Evolutionary conservation across 768 basidiomycete species (phyloP).

Genomic region (Trametopsis cervina): DNA sequence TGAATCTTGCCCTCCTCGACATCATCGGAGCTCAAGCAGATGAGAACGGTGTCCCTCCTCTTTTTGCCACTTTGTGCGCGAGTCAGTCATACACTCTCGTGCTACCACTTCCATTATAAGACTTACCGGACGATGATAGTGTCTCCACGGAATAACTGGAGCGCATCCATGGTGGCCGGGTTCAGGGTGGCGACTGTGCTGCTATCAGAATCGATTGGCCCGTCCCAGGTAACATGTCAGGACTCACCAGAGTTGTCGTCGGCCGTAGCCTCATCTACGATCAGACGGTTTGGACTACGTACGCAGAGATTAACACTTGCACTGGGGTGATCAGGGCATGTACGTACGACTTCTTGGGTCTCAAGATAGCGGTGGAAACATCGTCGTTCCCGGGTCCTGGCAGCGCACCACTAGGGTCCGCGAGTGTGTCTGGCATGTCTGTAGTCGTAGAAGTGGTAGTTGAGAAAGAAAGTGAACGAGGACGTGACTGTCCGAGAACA

Average conservation of each 20-base stretch:
- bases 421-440: constrained; percentile 23
- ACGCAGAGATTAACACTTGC: constrained; percentile 14
- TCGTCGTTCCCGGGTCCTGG: constrained; percentile 86
- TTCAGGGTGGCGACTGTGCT: constrained; percentile 82
- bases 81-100: too few species aligned
- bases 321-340: constrained; percentile 12
- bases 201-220: constrained; percentile 5
- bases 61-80: constrained; percentile 75
- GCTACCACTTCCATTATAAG: background rate
- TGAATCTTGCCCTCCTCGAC: constrained; percentile 98
- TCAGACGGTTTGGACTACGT: constrained; percentile 88
- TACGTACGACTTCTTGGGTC: constrained; percentile 96
- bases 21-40: constrained; percentile 91
- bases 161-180: constrained; percentile 92
- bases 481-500: constrained; percentile 5
- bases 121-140: constrained; percentile 87
- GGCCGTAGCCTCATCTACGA: constrained; percentile 88
- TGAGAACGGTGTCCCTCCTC: constrained; percentile 94
- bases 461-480: constrained; percentile 9
- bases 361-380: constrained; percentile 88
- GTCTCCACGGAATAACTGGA: constrained; percentile 93
- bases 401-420: constrained; percentile 79
- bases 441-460: constrained; percentile 16
- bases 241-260: constrained; percentile 92
- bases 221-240: background rate